These are phyloP conservation scores for Astragalus membranaceus DNA, from an alignment of 306 rosid species.

Conservation along the genomic window DNA sequence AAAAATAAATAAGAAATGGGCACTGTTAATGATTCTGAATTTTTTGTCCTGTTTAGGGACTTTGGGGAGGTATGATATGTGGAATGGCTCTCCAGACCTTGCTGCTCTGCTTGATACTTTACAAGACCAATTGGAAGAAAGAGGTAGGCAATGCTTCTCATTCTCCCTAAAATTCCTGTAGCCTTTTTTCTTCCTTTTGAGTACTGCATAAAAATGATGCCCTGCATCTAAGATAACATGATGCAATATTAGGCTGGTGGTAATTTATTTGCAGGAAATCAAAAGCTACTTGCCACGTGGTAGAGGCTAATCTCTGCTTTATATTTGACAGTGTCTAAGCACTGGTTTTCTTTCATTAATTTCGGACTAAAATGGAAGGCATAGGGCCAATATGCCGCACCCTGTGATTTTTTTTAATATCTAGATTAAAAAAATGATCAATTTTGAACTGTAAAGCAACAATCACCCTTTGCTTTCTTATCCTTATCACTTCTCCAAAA, in stretches of 20 bases:
- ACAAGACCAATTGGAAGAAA: conserved; percentile 39
- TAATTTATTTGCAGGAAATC: neutral
- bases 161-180: neutral
- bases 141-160: conserved; percentile 28
- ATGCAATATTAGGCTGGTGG: neutral
- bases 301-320: conserved; percentile 5
- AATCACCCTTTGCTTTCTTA: neutral
- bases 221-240: neutral
- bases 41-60: conserved; percentile 23
- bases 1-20: neutral
- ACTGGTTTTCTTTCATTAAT: neutral
- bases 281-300: neutral
- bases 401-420: neutral
- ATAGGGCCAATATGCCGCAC: neutral
- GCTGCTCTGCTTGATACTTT: conserved; percentile 27
- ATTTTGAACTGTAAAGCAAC: conserved; percentile 2
- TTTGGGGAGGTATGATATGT: conserved; percentile 50
- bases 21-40: conserved; percentile 10
- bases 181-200: neutral
- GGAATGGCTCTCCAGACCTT: conserved; percentile 36
- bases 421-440: neutral
- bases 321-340: neutral
- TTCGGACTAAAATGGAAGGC: neutral
- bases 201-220: neutral
- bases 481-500: neutral